Evolutionary conservation across 345 rosid genomes (phyloP).

Genomic region (Pistacia vera): DNA sequence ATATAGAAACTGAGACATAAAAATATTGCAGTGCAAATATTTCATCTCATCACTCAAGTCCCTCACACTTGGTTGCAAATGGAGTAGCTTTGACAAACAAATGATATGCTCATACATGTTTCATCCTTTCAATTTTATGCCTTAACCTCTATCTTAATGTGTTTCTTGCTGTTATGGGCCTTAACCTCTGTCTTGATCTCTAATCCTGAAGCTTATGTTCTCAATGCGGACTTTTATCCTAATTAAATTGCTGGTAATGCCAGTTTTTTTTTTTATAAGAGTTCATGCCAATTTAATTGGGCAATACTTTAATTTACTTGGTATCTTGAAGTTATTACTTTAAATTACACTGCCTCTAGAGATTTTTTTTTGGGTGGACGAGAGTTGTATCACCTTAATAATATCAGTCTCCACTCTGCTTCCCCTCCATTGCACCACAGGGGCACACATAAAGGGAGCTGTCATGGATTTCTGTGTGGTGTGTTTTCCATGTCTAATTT

Average conservation of each 20-base stretch:
- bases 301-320: not conserved
- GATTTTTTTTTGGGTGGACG: no score
- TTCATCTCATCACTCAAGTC: not conserved
- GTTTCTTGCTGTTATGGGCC: not conserved
- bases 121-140: not conserved
- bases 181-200: not conserved
- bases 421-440: not conserved
- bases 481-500: not conserved
- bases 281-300: not conserved
- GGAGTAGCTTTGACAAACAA: not conserved
- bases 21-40: not conserved
- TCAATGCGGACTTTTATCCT: not conserved
- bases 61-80: not conserved
- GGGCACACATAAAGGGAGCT: not conserved
- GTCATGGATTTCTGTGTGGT: not conserved
- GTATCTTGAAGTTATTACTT: not conserved
- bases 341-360: not conserved
- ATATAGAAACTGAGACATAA: not conserved
- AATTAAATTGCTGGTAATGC: not conserved
- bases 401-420: not conserved
- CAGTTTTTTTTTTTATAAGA: not conserved
- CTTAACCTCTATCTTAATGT: not conserved
- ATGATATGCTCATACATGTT: not conserved
- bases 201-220: not conserved
- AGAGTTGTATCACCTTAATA: not conserved